These are phyloP conservation scores for Spongispora temasekensis DNA, from an alignment of 1,284 basidiomycete genomes.

Conservation along the genomic window DNA sequence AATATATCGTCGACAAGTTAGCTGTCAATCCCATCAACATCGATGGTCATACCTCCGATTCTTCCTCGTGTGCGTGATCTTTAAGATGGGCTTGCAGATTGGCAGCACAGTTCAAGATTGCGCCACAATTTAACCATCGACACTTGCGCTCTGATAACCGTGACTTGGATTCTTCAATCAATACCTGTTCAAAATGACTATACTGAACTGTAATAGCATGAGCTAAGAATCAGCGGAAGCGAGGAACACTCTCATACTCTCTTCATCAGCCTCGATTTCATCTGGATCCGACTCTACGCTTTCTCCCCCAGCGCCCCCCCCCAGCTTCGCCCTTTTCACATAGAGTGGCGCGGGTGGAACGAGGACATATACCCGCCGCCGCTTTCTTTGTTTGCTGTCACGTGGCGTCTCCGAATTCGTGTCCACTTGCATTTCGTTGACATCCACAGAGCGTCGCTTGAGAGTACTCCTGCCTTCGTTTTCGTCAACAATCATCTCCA, in stretches of 20 bases:
- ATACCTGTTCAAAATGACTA: slow-evolving; percentile 39
- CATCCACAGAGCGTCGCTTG: slow-evolving; percentile 26
- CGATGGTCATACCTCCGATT: slow-evolving; percentile 32
- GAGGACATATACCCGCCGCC: slow-evolving; percentile 30
- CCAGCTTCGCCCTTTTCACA: slow-evolving; percentile 23
- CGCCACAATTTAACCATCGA: slow-evolving; percentile 59
- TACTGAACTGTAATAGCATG: slow-evolving; percentile 41
- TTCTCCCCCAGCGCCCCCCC: slow-evolving; percentile 4
- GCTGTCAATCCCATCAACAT: not conserved
- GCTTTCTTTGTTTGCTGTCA: slow-evolving; percentile 28
- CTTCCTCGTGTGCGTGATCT: slow-evolving; percentile 43
- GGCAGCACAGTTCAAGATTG: slow-evolving; percentile 53
- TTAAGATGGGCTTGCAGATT: slow-evolving; percentile 53
- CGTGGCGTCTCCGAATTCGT: slow-evolving; percentile 1
- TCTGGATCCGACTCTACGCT: slow-evolving; percentile 15
- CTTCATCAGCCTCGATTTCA: slow-evolving; percentile 26
- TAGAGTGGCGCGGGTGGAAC: slow-evolving; percentile 28
- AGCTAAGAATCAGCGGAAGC: slow-evolving; percentile 28
- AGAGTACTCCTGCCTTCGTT: slow-evolving; percentile 3
- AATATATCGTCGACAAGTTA: too few species aligned
- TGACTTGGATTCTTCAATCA: slow-evolving; percentile 46
- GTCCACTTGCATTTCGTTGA: slow-evolving; percentile 13
- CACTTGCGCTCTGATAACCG: slow-evolving; percentile 52
- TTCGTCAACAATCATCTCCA: slow-evolving; percentile 15
- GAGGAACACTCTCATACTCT: slow-evolving; percentile 33